Evolutionary conservation across 495 filamentous ascomycete genomes (phyloP).

Genomic region (Annulohypoxylon maeteangense): DNA sequence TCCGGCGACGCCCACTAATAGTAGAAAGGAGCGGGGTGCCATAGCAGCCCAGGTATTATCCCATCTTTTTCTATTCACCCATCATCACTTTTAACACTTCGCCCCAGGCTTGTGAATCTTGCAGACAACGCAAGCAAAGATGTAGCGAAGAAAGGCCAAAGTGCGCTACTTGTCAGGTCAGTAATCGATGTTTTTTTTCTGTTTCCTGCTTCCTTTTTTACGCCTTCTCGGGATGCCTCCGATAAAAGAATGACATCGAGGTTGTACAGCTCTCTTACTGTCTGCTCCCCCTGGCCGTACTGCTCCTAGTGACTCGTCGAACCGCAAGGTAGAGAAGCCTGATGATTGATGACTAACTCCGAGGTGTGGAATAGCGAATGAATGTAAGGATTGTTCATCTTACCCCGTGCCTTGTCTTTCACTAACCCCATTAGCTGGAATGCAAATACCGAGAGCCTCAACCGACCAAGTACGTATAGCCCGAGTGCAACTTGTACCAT

Average conservation of each 20-base stretch:
- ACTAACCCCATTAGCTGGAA: conserved; percentile 57
- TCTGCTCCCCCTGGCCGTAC: conserved; percentile 18
- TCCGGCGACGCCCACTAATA: conserved; percentile 46
- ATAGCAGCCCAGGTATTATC: conserved; percentile 61
- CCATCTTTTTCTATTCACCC: conserved; percentile 5
- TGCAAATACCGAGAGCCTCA: conserved; percentile 70
- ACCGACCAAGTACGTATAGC: conserved; percentile 69
- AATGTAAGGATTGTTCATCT: conserved; percentile 40
- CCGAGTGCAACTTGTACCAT: conserved; percentile 24
- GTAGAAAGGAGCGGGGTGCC: conserved; percentile 58
- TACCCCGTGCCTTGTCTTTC: conserved; percentile 18
- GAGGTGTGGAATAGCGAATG: conserved; percentile 38
- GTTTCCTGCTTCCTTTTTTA: conserved; percentile 11
- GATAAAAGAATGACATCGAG: conserved; percentile 6
- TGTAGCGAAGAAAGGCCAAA: conserved; percentile 88
- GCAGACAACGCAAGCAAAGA: conserved; percentile 85
- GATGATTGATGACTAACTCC: conserved; percentile 44
- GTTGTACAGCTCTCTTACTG: conserved; percentile 12
- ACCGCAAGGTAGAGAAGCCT: conserved; percentile 12
- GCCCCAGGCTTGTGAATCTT: conserved; percentile 78
- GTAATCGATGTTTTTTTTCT: conserved; percentile 28
- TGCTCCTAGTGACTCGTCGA: conserved; percentile 22
- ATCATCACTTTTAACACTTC: conserved; percentile 7
- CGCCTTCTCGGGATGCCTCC: conserved; percentile 1
- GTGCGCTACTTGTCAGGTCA: conserved; percentile 67